Percentiles rank a stretch among this genome's conserved stretches.
These are phyloP conservation scores for Penicillium sp. DNA, from an alignment of 2,329 filamentous ascomycete genomes.

Conservation along the genomic window DNA sequence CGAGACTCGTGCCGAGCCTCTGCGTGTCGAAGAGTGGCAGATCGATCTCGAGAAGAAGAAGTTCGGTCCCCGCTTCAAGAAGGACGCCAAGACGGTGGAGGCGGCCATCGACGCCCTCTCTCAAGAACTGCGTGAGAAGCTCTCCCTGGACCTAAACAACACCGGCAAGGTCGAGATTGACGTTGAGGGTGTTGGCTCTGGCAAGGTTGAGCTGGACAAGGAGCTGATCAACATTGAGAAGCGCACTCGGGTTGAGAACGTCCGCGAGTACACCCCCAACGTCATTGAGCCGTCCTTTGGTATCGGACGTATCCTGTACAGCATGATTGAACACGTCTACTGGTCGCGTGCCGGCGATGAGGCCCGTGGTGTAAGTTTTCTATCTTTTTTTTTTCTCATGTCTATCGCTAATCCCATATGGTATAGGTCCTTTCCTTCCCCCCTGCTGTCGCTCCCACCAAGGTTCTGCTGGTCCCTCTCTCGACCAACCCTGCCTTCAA, in stretches of 20 bases:
- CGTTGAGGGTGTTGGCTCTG: conserved; percentile 64
- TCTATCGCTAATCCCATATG: conserved; percentile 1
- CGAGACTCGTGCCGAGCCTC: conserved; percentile 74
- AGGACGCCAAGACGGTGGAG: conserved; percentile 84
- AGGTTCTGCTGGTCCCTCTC: conserved; percentile 87
- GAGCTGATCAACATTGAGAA: conserved; percentile 83
- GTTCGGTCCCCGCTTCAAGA: conserved; percentile 93
- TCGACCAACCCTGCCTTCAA: conserved; percentile 78
- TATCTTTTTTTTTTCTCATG: neutral
- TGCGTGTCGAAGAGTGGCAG: conserved; percentile 80
- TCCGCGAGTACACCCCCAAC: conserved; percentile 89
- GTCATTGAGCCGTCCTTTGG: conserved; percentile 97
- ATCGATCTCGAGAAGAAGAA: conserved; percentile 91
- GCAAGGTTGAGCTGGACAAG: conserved; percentile 74
- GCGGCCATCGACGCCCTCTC: conserved; percentile 70
- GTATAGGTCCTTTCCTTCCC: conserved; percentile 69
- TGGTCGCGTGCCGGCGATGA: conserved; percentile 86
- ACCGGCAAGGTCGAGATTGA: conserved; percentile 74
- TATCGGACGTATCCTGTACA: conserved; percentile 91
- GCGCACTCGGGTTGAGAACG: conserved; percentile 76
- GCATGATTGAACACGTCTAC: conserved; percentile 90
- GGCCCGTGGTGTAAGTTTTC: conserved; percentile 72
- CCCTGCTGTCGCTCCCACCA: conserved; percentile 81
- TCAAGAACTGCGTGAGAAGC: conserved; percentile 77
- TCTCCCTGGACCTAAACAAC: conserved; percentile 70